Conservation (phyloP, 1,139 yeast genomes). For the Candida dubliniensis region DNA sequence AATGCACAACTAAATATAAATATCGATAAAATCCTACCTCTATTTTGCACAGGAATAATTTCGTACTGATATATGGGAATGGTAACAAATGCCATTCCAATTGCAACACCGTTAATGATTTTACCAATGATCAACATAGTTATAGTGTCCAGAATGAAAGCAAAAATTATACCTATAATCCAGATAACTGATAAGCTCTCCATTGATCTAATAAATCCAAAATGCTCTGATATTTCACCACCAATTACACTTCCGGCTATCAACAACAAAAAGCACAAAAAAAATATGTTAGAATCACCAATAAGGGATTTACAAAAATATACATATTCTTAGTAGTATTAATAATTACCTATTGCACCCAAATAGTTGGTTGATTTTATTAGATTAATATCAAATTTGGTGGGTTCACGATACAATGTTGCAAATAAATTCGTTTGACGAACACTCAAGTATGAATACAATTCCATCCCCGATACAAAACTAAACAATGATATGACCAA, state of each 20-base stretch:
- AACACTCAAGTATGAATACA: conserved; percentile 27
- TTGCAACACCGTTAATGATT: conserved; percentile 30
- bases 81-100: conserved; percentile 32
- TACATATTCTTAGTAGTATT: neutral
- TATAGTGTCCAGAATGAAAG: conserved; percentile 26
- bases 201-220: conserved; percentile 30
- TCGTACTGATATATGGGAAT: conserved; percentile 36
- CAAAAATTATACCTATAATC: conserved; percentile 27
- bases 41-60: conserved; percentile 22
- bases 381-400: conserved; percentile 27
- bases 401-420: conserved; percentile 23
- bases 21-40: conserved; percentile 20
- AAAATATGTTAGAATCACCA: neutral
- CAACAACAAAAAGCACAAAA: conserved; percentile 1
- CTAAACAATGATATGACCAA: conserved; percentile 23
- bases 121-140: conserved; percentile 30
- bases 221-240: conserved; percentile 30
- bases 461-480: conserved; percentile 34
- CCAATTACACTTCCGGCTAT: conserved; percentile 34
- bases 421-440: conserved; percentile 23
- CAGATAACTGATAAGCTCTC: conserved; percentile 29
- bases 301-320: neutral
- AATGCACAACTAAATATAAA: conserved; percentile 16
- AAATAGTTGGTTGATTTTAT: conserved; percentile 30
- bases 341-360: conserved; percentile 33